A percentile compares a stretch with the other conserved stretches of the same genome.
phyloP scores from a whole-genome alignment of 768 basidiomycete species.

The Mycena pura region DNA sequence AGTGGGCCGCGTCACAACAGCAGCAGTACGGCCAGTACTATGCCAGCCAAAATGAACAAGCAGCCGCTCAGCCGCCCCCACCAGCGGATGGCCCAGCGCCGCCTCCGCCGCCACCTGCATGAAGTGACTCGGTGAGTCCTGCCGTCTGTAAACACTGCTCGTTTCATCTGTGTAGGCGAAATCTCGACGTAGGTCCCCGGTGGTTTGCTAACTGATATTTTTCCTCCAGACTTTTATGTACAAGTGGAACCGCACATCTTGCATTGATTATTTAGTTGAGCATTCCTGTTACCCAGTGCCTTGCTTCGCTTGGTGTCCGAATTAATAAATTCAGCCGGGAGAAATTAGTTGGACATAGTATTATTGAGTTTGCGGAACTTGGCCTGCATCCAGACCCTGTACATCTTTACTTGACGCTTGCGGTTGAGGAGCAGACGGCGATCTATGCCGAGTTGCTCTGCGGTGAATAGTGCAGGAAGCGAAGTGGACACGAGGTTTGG shows the following conservation, averaged over 20 bases:
- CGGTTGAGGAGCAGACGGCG: slow-evolving; percentile 90
- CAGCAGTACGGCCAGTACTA: slow-evolving; percentile 80
- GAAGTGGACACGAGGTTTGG: slow-evolving; percentile 49
- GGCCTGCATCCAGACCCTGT: slow-evolving; percentile 93
- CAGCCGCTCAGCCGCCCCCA: no score
- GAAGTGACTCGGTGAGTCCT: slow-evolving; percentile 15
- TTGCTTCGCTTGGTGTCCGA: neutral
- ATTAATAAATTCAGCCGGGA: neutral
- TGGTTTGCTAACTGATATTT: slow-evolving; percentile 11
- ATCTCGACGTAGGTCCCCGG: slow-evolving; percentile 17
- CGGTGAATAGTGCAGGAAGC: slow-evolving; percentile 72
- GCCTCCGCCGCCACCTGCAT: slow-evolving; percentile 23
- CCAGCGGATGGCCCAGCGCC: slow-evolving; percentile 5
- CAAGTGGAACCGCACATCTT: no score
- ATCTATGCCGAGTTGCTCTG: slow-evolving; percentile 89
- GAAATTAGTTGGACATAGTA: neutral
- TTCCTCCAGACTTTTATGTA: neutral
- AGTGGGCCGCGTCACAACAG: slow-evolving; percentile 80
- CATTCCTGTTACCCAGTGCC: neutral
- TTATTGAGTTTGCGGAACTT: slow-evolving; percentile 67
- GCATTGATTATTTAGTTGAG: neutral
- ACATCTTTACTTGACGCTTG: slow-evolving; percentile 96
- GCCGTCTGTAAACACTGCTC: neutral
- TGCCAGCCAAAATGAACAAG: no score
- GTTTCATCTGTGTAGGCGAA: slow-evolving; percentile 20